A percentile compares a stretch with the other conserved stretches of the same genome.
These are phyloP conservation scores for Brassica rapa DNA, from an alignment of 345 rosid genomes.

Conservation along the genomic window DNA sequence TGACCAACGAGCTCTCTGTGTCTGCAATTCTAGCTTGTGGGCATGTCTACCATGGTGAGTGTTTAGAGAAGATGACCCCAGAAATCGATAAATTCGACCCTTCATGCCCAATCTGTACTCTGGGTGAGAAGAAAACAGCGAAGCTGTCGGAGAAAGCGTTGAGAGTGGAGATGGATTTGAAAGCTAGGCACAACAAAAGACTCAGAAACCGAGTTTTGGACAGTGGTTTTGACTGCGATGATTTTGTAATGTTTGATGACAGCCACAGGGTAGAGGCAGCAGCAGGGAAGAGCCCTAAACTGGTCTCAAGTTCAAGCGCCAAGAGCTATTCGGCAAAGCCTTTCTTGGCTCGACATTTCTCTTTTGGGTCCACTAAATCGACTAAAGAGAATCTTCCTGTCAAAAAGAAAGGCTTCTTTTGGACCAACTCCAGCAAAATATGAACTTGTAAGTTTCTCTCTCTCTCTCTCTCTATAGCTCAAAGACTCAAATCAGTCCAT, in stretches of 20 bases:
- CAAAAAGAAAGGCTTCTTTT: constrained; percentile 78
- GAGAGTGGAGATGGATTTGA: constrained; percentile 73
- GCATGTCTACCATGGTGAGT: constrained; percentile 96
- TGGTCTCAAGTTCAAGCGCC: constrained; percentile 65
- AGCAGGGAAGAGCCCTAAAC: constrained; percentile 54
- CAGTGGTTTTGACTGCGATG: constrained; percentile 58
- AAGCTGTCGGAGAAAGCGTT: constrained; percentile 80
- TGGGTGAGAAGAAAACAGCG: constrained; percentile 72
- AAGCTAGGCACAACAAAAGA: constrained; percentile 63
- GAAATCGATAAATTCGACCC: constrained; percentile 87
- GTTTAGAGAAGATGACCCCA: constrained; percentile 85
- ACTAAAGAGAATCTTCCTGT: constrained; percentile 53
- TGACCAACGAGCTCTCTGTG: constrained; percentile 63
- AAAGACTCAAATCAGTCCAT: background rate
- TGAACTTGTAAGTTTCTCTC: constrained; percentile 44
- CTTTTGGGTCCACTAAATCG: constrained; percentile 69
- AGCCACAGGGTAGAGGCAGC: constrained; percentile 36
- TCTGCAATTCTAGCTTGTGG: constrained; percentile 85
- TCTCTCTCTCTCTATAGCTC: background rate
- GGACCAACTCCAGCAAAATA: constrained; percentile 82
- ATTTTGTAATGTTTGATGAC: constrained; percentile 46
- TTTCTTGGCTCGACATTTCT: constrained; percentile 74
- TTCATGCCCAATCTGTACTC: constrained; percentile 85
- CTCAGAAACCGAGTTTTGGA: constrained; percentile 67
- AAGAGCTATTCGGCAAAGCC: constrained; percentile 60